Conservation (phyloP, 23 red algal species). For the Pyropia yezoensis region DNA sequence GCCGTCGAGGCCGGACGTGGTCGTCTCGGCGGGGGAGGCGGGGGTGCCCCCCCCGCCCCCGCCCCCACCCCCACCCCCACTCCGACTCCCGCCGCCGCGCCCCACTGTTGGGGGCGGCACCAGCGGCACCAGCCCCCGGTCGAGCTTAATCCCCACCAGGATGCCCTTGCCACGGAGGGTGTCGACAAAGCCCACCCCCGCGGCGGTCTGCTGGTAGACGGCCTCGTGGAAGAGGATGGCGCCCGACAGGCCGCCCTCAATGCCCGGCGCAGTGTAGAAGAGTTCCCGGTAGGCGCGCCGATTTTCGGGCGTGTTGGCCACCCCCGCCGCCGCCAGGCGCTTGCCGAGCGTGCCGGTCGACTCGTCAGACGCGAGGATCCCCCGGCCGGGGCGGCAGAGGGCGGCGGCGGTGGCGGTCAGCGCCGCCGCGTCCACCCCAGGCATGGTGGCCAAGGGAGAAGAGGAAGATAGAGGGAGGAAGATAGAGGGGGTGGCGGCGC, state of each 20-base stretch:
- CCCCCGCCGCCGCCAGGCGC: slow-evolving; percentile 49
- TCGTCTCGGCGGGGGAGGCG: slow-evolving; percentile 38
- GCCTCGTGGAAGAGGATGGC: slow-evolving; percentile 90
- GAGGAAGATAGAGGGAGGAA: too few species aligned
- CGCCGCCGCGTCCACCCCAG: slow-evolving; percentile 3
- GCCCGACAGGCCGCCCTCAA: slow-evolving; percentile 55
- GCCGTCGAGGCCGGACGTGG: slow-evolving; percentile 69
- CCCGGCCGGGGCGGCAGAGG: slow-evolving; percentile 61
- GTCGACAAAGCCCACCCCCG: slow-evolving; percentile 27
- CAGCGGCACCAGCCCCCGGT: slow-evolving; percentile 50
- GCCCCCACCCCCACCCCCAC: too few species aligned
- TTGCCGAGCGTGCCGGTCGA: slow-evolving; percentile 84
- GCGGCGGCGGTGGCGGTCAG: slow-evolving; percentile 37
- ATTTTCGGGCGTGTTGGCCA: slow-evolving; percentile 70
- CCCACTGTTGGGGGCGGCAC: not conserved
- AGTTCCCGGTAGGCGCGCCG: slow-evolving; percentile 64
- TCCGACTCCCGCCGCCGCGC: too few species aligned
- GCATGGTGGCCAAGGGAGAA: too few species aligned
- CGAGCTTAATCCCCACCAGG: slow-evolving; percentile 75
- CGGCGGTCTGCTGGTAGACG: slow-evolving; percentile 43
- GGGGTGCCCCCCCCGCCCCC: slow-evolving; percentile 7
- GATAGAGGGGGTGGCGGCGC: too few species aligned
- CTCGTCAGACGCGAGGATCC: slow-evolving; percentile 92
- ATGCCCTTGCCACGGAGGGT: slow-evolving; percentile 40
- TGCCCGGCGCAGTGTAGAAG: slow-evolving; percentile 52